Evolutionary conservation across 805 yeast species (phyloP).

Genomic region (Zygosaccharomyces rouxii): DNA sequence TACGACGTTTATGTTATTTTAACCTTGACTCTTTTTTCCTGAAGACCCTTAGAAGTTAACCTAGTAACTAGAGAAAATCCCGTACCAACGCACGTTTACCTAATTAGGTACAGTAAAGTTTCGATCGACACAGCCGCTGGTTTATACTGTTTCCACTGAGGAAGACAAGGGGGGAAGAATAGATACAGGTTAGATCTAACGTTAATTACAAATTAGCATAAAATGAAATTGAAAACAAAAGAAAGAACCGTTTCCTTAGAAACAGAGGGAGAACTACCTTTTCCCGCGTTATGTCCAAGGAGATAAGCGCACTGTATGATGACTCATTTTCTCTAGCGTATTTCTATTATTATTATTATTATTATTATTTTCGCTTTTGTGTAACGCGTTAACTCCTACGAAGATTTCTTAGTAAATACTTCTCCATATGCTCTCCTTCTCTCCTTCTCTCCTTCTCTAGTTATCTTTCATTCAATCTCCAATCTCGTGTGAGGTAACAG

Average conservation of each 20-base stretch:
- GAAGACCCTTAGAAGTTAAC: background rate
- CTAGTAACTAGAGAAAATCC: background rate
- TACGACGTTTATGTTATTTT: background rate
- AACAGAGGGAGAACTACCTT: background rate
- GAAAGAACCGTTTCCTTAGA: background rate
- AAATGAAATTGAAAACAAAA: background rate
- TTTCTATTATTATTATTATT: background rate
- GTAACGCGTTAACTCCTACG: background rate
- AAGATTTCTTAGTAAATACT: too few relatives aligned
- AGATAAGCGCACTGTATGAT: background rate
- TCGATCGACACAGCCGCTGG: conserved; percentile 7
- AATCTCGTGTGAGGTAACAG: too few relatives aligned
- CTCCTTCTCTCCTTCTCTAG: background rate
- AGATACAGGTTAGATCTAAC: background rate
- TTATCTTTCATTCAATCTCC: too few relatives aligned
- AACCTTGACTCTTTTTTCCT: background rate
- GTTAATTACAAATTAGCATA: background rate
- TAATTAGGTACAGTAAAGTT: background rate
- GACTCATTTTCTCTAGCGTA: background rate
- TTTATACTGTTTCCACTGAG: background rate
- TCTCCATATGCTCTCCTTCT: background rate
- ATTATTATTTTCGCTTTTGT: background rate
- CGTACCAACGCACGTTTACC: conserved; percentile 3
- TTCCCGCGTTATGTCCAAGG: background rate
- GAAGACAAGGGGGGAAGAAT: background rate